Conservation (phyloP, 2,329 filamentous ascomycete genomes). For the Fonsecaea pugnacius region DNA sequence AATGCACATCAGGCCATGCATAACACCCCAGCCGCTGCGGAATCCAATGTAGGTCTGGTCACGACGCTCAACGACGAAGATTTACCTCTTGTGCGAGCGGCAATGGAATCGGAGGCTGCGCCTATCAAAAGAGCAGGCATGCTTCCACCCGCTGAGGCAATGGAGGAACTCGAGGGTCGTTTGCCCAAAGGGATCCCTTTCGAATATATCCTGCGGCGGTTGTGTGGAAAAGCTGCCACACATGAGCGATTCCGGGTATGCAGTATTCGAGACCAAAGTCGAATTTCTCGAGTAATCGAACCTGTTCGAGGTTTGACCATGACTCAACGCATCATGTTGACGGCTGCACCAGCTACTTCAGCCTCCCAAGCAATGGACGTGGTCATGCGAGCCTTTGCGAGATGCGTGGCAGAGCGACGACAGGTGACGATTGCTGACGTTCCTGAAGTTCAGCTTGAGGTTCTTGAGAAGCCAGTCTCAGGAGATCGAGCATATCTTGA, state of each 20-base stretch:
- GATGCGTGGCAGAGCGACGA: slow-evolving; percentile 69
- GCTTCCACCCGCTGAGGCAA: slow-evolving; percentile 69
- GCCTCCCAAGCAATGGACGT: slow-evolving; percentile 35
- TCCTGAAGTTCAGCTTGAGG: slow-evolving; percentile 69
- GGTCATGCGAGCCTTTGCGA: slow-evolving; percentile 68
- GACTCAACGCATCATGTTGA: slow-evolving; percentile 75
- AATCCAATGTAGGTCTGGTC: slow-evolving; percentile 67
- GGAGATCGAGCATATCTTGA: slow-evolving; percentile 63
- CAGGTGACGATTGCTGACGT: slow-evolving; percentile 74
- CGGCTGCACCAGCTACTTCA: slow-evolving; percentile 63
- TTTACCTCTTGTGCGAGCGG: slow-evolving; percentile 63
- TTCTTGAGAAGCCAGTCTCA: slow-evolving; percentile 64
- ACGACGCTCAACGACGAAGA: slow-evolving; percentile 77
- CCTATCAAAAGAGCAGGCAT: slow-evolving; percentile 74
- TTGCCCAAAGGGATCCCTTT: slow-evolving; percentile 82
- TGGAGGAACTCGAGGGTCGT: slow-evolving; percentile 78
- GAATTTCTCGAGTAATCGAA: slow-evolving; percentile 76
- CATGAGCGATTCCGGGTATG: slow-evolving; percentile 73
- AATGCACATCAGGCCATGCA: slow-evolving; percentile 64
- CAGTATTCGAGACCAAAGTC: slow-evolving; percentile 63
- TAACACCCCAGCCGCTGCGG: slow-evolving; percentile 18
- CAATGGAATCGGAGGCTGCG: slow-evolving; percentile 67
- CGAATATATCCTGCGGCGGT: slow-evolving; percentile 76
- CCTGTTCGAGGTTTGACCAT: slow-evolving; percentile 68
- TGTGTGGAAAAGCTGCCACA: slow-evolving; percentile 70